Base-by-base conservation (phyloP, 176 grass and related monocot species). In the Triticum dicoccoides region DNA sequence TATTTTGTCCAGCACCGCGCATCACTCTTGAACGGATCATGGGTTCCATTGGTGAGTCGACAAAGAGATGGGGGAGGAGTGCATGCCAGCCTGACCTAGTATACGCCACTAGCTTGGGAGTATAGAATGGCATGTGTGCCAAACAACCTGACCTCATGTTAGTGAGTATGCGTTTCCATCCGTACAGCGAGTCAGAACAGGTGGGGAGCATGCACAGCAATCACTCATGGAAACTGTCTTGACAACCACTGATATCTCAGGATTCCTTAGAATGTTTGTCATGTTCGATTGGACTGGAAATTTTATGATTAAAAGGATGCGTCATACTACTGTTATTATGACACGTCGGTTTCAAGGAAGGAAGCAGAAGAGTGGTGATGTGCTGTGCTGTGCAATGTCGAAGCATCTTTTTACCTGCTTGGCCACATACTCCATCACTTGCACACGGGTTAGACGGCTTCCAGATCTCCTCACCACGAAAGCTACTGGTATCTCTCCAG, bases 401-500 rank as follows among this genome's bases (percentile, higher is more conserved):
- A 17, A 61, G 65, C 23, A 72, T 66, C 52, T 65, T 83, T 38
- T 94, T 79, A 98, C 96, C 96, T 92, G 91, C 81, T 92, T 95
- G 58, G 92, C 89, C 76, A 96, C 88, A 86, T 92, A 88, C 23
- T 98, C 82, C 80, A 98, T 94, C 44, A 96, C 86, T 82, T 98
- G 81, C 69, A 10, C 79, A 85, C 88, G 82, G 35, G 93, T 91
- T 81, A 98, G 88, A 29, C 30, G 62, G 74, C 91, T 89, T 90
- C 96, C 93, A 82, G 79, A 41, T 83, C 68, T 95, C 84, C 79
- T 89, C 44, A 94, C 91, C 73, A 98, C 86, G 86, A 91, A 98
- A 39, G 96, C 96, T 47, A 98, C 93, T 3, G 96, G 93, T 89
- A 98, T 85, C 88, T 98, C 96, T 83, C 96, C 96, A 56, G 84